phyloP scores from a whole-genome alignment of 2,329 filamentous ascomycete species.

The Ophiostoma sp. region DNA sequence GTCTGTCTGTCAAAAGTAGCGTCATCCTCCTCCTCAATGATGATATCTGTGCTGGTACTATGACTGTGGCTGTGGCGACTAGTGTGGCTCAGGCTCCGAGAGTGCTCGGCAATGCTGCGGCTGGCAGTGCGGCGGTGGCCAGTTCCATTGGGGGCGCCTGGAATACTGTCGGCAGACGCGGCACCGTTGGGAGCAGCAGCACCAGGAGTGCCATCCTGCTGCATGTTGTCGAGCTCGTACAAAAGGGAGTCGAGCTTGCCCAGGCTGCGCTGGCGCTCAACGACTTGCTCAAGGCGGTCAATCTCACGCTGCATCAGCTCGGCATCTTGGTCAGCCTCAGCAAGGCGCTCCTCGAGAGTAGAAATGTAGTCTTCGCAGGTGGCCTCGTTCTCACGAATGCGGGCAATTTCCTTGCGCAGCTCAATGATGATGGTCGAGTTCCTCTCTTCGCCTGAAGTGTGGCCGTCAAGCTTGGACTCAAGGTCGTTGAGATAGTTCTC shows the following conservation, averaged over 20 bases:
- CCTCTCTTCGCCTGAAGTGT: constrained; percentile 87
- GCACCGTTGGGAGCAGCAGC: neutral
- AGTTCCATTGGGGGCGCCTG: constrained; percentile 36
- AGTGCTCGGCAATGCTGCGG: constrained; percentile 45
- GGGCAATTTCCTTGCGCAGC: constrained; percentile 82
- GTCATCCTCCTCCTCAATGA: constrained; percentile 49
- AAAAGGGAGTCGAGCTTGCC: constrained; percentile 91
- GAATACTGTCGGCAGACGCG: neutral
- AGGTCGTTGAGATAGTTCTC: constrained; percentile 90
- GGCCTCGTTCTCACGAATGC: constrained; percentile 82
- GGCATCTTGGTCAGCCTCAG: constrained; percentile 90
- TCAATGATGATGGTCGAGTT: constrained; percentile 80
- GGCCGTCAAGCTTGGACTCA: constrained; percentile 83
- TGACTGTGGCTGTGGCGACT: constrained; percentile 47
- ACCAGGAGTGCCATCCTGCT: constrained; percentile 39
- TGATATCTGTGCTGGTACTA: constrained; percentile 43
- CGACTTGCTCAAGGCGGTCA: constrained; percentile 85
- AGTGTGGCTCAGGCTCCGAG: constrained; percentile 49
- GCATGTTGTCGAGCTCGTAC: constrained; percentile 78
- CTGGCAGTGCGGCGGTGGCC: constrained; percentile 42
- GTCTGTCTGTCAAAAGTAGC: constrained; percentile 24
- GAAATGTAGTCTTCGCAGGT: constrained; percentile 96
- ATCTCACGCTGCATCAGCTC: constrained; percentile 97
- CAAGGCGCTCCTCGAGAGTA: constrained; percentile 87
- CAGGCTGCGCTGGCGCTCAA: constrained; percentile 90